Conservation (phyloP, 495 filamentous ascomycete genomes). For the Neurospora sp. region DNA sequence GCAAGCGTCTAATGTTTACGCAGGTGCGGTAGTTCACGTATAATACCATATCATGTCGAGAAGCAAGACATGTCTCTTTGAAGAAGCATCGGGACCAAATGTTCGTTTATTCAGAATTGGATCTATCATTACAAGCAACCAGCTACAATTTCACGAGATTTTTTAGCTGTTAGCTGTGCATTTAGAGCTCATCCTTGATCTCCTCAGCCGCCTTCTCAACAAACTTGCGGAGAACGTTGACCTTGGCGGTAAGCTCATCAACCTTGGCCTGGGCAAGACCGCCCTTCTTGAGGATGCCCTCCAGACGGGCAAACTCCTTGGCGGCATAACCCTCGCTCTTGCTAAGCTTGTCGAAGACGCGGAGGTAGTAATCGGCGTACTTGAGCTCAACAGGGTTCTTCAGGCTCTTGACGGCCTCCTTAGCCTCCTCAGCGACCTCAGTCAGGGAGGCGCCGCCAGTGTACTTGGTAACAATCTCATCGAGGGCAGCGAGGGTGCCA, state of each 20-base stretch:
- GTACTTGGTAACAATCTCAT: conserved; percentile 61
- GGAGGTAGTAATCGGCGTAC: conserved; percentile 90
- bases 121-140: background rate
- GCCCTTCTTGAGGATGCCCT: conserved; percentile 75
- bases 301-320: conserved; percentile 77
- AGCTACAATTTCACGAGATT: background rate
- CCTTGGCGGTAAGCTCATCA: conserved; percentile 78
- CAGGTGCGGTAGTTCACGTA: background rate
- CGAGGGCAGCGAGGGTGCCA: conserved; percentile 70
- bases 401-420: conserved; percentile 55
- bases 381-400: conserved; percentile 51
- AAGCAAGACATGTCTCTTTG: background rate
- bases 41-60: background rate
- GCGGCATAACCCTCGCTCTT: conserved; percentile 65
- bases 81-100: background rate
- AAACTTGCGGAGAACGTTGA: conserved; percentile 83
- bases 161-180: conserved; percentile 2
- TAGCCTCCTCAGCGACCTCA: conserved; percentile 53
- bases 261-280: conserved; percentile 75
- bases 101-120: background rate
- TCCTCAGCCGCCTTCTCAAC: conserved; percentile 30
- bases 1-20: background rate
- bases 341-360: conserved; percentile 74
- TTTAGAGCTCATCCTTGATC: conserved; percentile 63
- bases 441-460: conserved; percentile 45